Evolutionary conservation across 768 basidiomycete genomes (phyloP), one percentile per base, ranked within the genome.

Genomic region (Trametes meyenii): DNA sequence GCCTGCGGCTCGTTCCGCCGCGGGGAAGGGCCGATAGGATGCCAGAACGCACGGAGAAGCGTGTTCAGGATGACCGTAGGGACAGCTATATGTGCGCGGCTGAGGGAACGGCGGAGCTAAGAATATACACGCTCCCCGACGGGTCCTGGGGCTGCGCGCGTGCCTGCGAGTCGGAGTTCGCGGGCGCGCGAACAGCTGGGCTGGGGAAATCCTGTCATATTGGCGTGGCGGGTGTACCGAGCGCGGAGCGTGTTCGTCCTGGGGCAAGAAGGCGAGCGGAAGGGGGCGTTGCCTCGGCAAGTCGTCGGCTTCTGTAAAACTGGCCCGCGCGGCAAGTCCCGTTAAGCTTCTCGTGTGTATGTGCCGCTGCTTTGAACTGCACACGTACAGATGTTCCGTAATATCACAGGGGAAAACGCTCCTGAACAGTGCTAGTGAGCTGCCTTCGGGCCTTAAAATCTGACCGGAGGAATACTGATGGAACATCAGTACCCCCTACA

Each of bases 51-150:
- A 55, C 60, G 43, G 50, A 50, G 55, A 56, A 51, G 55, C 39
- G 55, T 26, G 29, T 44, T 35, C 21, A 26, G 23, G 42, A n/a
- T 19, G 17, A 42, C 39, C 36, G 23, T 43, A 26, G n/a, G 48
- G 42, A 46, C 26, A 33, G 43, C 50, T 62, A 62, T 62, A 62
- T 62, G 61, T 35, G 57, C 49, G 40, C 21, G 48, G 42, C 19
- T 50, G 55, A 54, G 61, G 44, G 61, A 62, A 55, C 49, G 50
- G 50, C 10, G 42, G 33, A 50, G 49, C 61, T 62, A 57, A 45
- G 51, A 51, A 39, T 62, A 55, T 17, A 43, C 40, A 0, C 39
- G 21, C 45, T 33, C 29, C 29, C 33, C 48, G 48, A 26, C 52
- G 42, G 49, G 36, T 33, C 50, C 44, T 35, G 61, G 55, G 61